Percentiles rank a stretch among this genome's conserved stretches.
These are phyloP conservation scores for Diplodia corticola DNA, from an alignment of 2,329 filamentous ascomycete species.

Conservation along the genomic window DNA sequence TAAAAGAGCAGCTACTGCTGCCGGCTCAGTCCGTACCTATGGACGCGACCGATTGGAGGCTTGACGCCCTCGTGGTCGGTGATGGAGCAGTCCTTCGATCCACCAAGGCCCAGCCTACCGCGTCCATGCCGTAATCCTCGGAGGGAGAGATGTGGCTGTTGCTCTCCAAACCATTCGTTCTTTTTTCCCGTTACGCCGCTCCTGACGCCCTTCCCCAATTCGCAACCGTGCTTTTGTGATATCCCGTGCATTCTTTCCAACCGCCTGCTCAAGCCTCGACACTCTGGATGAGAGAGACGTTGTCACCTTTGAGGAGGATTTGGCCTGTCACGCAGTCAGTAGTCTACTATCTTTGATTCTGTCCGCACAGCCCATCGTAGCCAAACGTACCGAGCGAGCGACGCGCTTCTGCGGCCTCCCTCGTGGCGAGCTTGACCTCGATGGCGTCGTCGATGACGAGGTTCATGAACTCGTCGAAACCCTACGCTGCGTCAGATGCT, in stretches of 20 bases:
- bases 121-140: conserved; percentile 5
- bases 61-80: conserved; percentile 76
- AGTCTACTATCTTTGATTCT: neutral
- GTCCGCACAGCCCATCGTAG: neutral
- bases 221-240: conserved; percentile 11
- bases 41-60: conserved; percentile 71
- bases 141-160: conserved; percentile 5
- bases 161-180: conserved; percentile 4
- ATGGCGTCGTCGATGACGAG: conserved; percentile 93
- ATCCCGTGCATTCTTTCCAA: neutral
- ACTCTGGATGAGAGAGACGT: conserved; percentile 75
- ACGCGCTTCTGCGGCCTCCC: conserved; percentile 74
- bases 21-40: conserved; percentile 68
- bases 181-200: conserved; percentile 15
- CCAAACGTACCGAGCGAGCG: conserved; percentile 68
- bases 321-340: conserved; percentile 58
- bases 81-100: conserved; percentile 56
- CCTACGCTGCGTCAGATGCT: conserved; percentile 52
- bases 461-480: conserved; percentile 99
- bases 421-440: conserved; percentile 83
- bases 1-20: conserved; percentile 80
- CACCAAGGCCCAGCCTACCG: neutral
- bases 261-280: conserved; percentile 5
- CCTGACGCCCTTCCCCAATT: conserved; percentile 6
- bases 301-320: conserved; percentile 85